A percentile compares a stretch with the other conserved stretches of the same genome.
phyloP scores from a whole-genome alignment of 257 asterid species.

The Nicotiana otophora region DNA sequence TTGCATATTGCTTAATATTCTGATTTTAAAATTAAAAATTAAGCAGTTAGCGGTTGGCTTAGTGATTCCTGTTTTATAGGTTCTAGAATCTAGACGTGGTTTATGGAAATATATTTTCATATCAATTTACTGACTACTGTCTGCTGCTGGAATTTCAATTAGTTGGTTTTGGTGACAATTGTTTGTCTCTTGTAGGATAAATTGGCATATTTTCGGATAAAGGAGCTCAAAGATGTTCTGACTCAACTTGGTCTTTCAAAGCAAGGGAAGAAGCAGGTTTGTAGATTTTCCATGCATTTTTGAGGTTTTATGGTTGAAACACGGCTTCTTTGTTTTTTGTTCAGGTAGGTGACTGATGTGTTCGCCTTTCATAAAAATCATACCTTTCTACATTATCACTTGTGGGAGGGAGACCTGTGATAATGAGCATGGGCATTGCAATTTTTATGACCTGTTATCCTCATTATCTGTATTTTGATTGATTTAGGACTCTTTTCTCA shows the following conservation, averaged over 20 bases:
- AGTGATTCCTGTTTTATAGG: neutral
- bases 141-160: neutral
- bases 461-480: neutral
- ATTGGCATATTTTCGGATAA: constrained; percentile 80
- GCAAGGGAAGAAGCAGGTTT: constrained; percentile 99
- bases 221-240: constrained; percentile 96
- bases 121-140: neutral
- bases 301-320: neutral
- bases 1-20: neutral
- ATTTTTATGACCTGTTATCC: neutral
- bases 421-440: neutral
- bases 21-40: neutral
- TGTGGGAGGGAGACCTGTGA: neutral
- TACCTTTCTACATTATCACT: neutral
- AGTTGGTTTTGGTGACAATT: neutral
- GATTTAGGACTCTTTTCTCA: neutral
- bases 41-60: neutral
- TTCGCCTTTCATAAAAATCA: neutral
- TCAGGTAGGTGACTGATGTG: neutral
- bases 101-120: neutral
- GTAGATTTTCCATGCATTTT: neutral
- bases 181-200: constrained; percentile 57
- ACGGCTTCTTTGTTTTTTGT: neutral
- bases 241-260: constrained; percentile 84
- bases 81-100: neutral